These are phyloP conservation scores for Lasiodiplodia citricola DNA, from an alignment of 2,329 filamentous ascomycete genomes.

Conservation along the genomic window DNA sequence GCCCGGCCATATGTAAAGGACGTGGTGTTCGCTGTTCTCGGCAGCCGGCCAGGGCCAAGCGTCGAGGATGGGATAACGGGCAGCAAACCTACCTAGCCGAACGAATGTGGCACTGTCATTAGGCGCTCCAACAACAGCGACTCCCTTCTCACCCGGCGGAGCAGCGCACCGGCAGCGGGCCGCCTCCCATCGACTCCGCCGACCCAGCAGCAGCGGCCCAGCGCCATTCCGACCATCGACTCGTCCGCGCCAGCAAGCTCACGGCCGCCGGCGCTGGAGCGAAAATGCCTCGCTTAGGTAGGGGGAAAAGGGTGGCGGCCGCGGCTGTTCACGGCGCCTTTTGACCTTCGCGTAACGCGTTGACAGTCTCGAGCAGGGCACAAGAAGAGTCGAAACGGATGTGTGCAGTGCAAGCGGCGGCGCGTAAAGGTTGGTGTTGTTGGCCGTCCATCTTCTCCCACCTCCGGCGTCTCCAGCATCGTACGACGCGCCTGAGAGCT, in stretches of 20 bases:
- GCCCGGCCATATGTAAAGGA: background rate
- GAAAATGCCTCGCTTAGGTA: slow-evolving; percentile 28
- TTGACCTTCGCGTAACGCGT: slow-evolving; percentile 17
- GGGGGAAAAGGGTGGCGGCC: slow-evolving; percentile 23
- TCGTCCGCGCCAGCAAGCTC: slow-evolving; percentile 2
- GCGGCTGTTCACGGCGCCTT: slow-evolving; percentile 23
- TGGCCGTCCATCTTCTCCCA: background rate
- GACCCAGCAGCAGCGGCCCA: slow-evolving; percentile 12
- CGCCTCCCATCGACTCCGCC: slow-evolving; percentile 12
- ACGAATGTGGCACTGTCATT: slow-evolving; percentile 19
- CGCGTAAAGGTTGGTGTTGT: slow-evolving; percentile 27
- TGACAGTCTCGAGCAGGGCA: slow-evolving; percentile 25
- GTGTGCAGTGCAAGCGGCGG: slow-evolving; percentile 28
- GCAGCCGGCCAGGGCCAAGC: slow-evolving; percentile 24
- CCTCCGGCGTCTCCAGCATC: background rate
- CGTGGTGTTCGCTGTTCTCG: slow-evolving; percentile 11
- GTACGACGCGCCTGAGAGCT: slow-evolving; percentile 6
- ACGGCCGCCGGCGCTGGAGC: background rate
- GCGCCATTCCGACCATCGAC: slow-evolving; percentile 7
- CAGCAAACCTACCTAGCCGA: slow-evolving; percentile 18
- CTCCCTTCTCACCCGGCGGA: slow-evolving; percentile 18
- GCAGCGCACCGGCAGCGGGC: slow-evolving; percentile 21
- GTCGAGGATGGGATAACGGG: slow-evolving; percentile 24
- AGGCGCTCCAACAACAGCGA: slow-evolving; percentile 21
- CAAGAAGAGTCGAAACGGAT: slow-evolving; percentile 29